Evolutionary conservation across 257 asterid species (phyloP).

Genomic region (Jaltomata sinuosa): DNA sequence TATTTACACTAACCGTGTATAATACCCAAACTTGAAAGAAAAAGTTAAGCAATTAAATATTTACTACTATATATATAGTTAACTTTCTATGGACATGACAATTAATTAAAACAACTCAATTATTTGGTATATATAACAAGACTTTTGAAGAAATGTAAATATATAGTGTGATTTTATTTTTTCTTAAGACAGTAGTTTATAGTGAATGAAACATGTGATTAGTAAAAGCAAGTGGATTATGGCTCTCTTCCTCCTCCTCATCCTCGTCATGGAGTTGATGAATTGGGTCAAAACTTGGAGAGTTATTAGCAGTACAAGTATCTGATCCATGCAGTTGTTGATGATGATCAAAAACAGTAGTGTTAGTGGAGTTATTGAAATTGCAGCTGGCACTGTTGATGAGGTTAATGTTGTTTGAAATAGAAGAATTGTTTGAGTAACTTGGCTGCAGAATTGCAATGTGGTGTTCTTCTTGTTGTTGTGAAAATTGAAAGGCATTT

Average conservation of each 20-base stretch:
- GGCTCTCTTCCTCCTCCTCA: slow-evolving; percentile 51
- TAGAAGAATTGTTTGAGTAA: slow-evolving; percentile 57
- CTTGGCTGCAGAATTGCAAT: slow-evolving; percentile 36
- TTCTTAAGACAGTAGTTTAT: neutral
- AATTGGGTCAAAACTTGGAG: slow-evolving; percentile 38
- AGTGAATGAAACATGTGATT: slow-evolving; percentile 34
- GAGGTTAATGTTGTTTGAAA: slow-evolving; percentile 41
- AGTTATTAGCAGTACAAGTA: slow-evolving; percentile 13
- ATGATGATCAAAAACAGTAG: slow-evolving; percentile 5
- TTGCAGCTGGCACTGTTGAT: slow-evolving; percentile 5
- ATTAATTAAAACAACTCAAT: neutral
- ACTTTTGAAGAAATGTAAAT: neutral
- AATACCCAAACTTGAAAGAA: neutral
- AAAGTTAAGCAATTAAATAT: neutral
- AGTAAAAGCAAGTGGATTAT: slow-evolving; percentile 41
- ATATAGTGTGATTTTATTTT: neutral
- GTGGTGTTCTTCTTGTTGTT: slow-evolving; percentile 12
- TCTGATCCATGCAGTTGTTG: slow-evolving; percentile 10
- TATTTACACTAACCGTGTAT: neutral
- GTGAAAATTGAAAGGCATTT: slow-evolving; percentile 42
- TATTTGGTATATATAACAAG: neutral
- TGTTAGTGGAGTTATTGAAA: slow-evolving; percentile 11
- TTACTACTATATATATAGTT: neutral
- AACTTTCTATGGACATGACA: neutral
- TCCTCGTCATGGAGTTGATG: slow-evolving; percentile 26